phyloP scores from a whole-genome alignment of 495 filamentous ascomycete species.

The Cudoniella acicularis region DNA sequence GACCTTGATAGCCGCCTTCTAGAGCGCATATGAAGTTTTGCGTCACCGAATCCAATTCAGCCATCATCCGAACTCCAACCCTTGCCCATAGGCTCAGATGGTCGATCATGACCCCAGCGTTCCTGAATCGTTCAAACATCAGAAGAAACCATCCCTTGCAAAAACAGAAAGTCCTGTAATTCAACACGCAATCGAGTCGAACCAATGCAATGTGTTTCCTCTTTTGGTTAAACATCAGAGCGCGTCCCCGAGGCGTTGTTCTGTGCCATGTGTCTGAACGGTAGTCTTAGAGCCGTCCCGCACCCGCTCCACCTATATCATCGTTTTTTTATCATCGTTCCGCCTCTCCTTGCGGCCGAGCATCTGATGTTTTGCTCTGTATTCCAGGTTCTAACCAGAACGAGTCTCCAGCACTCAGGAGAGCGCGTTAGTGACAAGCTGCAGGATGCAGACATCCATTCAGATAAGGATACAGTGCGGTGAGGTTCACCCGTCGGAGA shows the following conservation, averaged over 20 bases:
- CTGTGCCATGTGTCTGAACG: constrained; percentile 3
- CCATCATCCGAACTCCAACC: neutral
- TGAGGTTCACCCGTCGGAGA: constrained; percentile 20
- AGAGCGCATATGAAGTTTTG: neutral
- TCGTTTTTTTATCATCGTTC: constrained; percentile 13
- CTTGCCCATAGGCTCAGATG: neutral
- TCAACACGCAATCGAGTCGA: neutral
- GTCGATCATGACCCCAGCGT: neutral
- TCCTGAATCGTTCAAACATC: neutral
- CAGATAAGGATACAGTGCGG: neutral
- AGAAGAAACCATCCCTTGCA: constrained; percentile 2
- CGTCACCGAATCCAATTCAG: constrained; percentile 1
- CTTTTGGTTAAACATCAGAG: neutral
- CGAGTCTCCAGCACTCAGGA: too few species aligned
- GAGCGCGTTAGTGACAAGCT: too few species aligned
- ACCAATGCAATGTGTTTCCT: neutral
- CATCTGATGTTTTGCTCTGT: neutral
- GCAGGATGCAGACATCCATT: neutral
- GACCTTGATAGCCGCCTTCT: neutral
- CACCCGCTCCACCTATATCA: constrained; percentile 20
- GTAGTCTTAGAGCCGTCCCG: constrained; percentile 3
- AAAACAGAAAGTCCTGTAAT: neutral
- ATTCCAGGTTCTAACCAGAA: too few species aligned
- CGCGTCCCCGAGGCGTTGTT: constrained; percentile 6
- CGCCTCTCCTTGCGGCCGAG: constrained; percentile 11